These are phyloP conservation scores for Heracleum sosnowskyi DNA, from an alignment of 129 eudicot species.

Conservation along the genomic window DNA sequence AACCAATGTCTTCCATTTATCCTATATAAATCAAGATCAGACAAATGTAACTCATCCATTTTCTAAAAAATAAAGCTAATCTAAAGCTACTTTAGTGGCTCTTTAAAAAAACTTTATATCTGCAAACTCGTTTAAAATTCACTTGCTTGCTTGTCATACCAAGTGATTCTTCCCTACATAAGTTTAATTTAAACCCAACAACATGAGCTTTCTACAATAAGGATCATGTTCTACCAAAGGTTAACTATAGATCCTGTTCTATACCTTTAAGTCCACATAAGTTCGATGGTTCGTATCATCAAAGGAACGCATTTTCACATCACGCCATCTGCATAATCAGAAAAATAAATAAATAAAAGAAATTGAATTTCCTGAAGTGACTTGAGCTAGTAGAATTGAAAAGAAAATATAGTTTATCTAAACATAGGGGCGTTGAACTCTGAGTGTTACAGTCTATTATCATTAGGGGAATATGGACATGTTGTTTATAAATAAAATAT, in stretches of 20 bases:
- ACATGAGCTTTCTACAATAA: not conserved
- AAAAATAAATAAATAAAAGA: not conserved
- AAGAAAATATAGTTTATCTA: not conserved
- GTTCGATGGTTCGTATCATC: conserved; percentile 90
- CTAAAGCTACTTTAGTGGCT: not conserved
- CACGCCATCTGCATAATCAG: conserved; percentile 79
- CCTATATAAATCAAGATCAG: conserved; percentile 30
- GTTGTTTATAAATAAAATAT: not conserved
- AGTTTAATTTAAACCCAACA: not conserved
- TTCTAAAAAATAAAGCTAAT: not conserved
- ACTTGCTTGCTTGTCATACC: not conserved
- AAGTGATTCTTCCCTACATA: not conserved
- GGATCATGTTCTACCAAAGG: not conserved
- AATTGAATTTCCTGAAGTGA: not conserved
- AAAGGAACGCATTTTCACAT: conserved; percentile 83
- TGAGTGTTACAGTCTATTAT: not conserved
- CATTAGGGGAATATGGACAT: not conserved
- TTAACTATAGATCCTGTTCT: not conserved
- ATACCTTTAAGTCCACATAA: conserved; percentile 94
- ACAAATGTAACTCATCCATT: not conserved
- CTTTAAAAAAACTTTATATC: not conserved
- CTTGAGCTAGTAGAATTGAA: not conserved
- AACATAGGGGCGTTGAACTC: not conserved
- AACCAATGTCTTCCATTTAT: conserved; percentile 97
- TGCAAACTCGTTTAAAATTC: not conserved